Evolutionary conservation across 495 filamentous ascomycete genomes (phyloP), one percentile per base, ranked within the genome.

Genomic region (Endocarpon pusillum): DNA sequence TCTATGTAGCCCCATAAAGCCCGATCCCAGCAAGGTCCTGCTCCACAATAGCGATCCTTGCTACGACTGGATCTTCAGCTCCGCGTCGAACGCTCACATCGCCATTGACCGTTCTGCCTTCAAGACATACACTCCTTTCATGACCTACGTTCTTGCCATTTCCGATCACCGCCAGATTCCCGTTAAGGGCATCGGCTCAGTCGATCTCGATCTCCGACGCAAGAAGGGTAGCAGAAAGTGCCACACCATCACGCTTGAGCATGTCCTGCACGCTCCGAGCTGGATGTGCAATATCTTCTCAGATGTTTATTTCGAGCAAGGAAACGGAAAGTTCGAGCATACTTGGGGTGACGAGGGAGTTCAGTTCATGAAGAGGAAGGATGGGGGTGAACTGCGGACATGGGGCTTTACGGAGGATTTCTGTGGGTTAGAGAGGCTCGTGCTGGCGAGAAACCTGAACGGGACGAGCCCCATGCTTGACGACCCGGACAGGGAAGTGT

Each of bases 1-100:
- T n/a, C n/a, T n/a, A n/a, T n/a, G n/a, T n/a, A n/a, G n/a, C n/a
- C n/a, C n/a, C n/a, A n/a, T n/a, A n/a, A n/a, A n/a, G n/a, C n/a
- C n/a, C n/a, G n/a, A n/a, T n/a, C n/a, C n/a, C n/a, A n/a, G n/a
- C n/a, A n/a, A n/a, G n/a, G n/a, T n/a, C n/a, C n/a, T n/a, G n/a
- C n/a, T n/a, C n/a, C n/a, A n/a, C n/a, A n/a, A n/a, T n/a, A n/a
- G n/a, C n/a, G n/a, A n/a, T n/a, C n/a, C n/a, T n/a, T n/a, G n/a
- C n/a, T n/a, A n/a, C n/a, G 28, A 31, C 12, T 31, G 12, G 28
- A 31, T 31, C 28, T 31, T 14, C 28, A 31, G 12, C 28, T 31
- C 28, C 5, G 28, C 28, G 7, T 5, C 28, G 5, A 31, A 31
- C 28, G 12, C 12, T 14, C 28, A 31, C 28, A 5, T 25, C 28